Conservation (phyloP, 73 alveolate genomes). For the Effrenium voratum region DNA sequence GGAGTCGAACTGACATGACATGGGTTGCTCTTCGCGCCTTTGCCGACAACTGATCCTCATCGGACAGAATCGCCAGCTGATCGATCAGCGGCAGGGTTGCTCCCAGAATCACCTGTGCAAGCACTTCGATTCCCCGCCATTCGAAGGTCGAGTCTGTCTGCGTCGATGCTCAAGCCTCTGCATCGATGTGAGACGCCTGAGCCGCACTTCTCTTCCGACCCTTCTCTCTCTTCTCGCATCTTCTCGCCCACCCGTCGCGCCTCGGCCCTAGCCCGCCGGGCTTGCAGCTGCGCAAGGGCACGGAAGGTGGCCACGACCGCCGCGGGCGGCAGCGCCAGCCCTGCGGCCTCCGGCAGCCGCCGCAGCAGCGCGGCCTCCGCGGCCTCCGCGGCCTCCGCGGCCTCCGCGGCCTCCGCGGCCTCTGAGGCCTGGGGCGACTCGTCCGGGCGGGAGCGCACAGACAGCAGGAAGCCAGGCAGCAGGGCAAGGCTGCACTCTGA, state of each 20-base stretch:
- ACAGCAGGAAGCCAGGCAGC: conserved; percentile 54
- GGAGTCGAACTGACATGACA: neutral
- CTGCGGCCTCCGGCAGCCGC: neutral
- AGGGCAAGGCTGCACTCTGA: conserved; percentile 40
- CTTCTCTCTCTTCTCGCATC: neutral
- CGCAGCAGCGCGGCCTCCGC: neutral
- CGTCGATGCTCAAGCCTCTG: too few species aligned
- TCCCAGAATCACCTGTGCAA: neutral
- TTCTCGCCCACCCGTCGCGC: neutral
- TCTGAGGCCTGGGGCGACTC: neutral
- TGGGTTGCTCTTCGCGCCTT: conserved; percentile 19
- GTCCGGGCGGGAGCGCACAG: too few species aligned
- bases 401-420: neutral
- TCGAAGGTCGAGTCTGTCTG: too few species aligned
- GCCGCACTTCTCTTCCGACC: neutral
- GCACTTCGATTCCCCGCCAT: too few species aligned
- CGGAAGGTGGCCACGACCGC: conserved; percentile 49
- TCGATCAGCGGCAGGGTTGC: neutral
- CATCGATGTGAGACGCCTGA: too few species aligned
- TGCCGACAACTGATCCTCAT: conserved; percentile 13
- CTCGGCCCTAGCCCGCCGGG: neutral
- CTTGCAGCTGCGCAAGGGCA: neutral
- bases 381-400: too few species aligned
- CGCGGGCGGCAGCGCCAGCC: neutral
- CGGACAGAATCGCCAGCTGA: conserved; percentile 28